Evolutionary conservation across 2,329 filamentous ascomycete genomes (phyloP), one percentile per base, ranked within the genome.

Genomic region (Blastomyces parvus): DNA sequence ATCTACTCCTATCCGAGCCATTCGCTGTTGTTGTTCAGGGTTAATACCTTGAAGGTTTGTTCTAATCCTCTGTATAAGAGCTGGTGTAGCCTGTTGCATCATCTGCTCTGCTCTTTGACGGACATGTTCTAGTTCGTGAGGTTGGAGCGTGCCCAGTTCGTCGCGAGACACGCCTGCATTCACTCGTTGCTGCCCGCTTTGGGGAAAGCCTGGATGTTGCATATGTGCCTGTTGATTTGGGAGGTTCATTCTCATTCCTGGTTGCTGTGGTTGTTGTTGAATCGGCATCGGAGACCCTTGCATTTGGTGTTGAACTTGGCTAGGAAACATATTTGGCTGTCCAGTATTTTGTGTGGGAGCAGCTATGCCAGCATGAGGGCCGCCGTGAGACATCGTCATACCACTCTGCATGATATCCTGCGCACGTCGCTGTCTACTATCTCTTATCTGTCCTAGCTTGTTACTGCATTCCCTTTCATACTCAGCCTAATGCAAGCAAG

Each of bases 51-150:
- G 72, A n/a, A 83, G 65, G 22, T 79, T 79, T 62, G 74, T 72
- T 61, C 76, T 77, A 53, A 83, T 79, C 53, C 79, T 76, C n/a
- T 82, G 77, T 61, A 80, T 71, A 53, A 80, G 77, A 50, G 78
- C 77, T 7, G 70, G 72, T 0, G 76, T 70, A 0, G 80, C 79
- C 46, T 74, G 78, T 14, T 76, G 71, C 63, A 80, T 74, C 64
- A 84, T 74, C 59, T 79, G 76, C 17, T 76, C 76, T 3, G 82
- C 80, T 48, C 83, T 67, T 19, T 74, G 72, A 60, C 73, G 76
- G 62, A 84, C 78, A 59, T 78, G 70, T 55, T 79, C 74, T 38
- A 72, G 71, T 53, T 82, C 79, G 59, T 77, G 72, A 8, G 72
- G 67, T 2, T 74, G 74, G 52, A 81, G 69, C 13, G 68, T 69